phyloP scores from a whole-genome alignment of 163 green algal species.

The Chlamydomonas reinhardtii region DNA sequence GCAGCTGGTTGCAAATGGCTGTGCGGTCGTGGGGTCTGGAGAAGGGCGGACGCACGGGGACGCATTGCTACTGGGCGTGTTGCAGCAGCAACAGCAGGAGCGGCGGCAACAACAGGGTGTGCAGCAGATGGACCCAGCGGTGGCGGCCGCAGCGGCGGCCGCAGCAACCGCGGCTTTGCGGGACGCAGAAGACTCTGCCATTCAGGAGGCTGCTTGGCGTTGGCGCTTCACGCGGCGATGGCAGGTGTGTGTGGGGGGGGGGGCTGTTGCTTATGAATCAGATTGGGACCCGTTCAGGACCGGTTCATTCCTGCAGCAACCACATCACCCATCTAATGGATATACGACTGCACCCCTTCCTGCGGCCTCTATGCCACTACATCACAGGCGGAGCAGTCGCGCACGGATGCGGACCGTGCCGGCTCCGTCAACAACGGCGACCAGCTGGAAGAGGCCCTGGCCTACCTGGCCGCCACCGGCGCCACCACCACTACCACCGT shows the following conservation, averaged over 20 bases:
- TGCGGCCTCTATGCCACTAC: too few species aligned
- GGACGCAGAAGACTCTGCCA: neutral
- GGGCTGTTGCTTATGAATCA: too few species aligned
- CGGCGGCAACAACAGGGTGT: neutral
- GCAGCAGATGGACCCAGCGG: neutral
- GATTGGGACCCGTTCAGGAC: too few species aligned
- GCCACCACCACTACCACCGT: conserved; percentile 31
- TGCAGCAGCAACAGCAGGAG: neutral
- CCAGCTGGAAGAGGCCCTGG: conserved; percentile 65
- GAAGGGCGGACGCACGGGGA: neutral
- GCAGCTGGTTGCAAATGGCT: neutral
- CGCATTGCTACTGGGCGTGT: neutral
- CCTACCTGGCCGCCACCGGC: conserved; percentile 60
- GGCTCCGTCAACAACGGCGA: conserved; percentile 10
- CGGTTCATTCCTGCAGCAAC: too few species aligned
- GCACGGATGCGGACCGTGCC: conserved; percentile 2
- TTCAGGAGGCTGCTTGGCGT: conserved; percentile 55
- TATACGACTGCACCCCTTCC: too few species aligned
- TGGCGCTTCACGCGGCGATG: conserved; percentile 66
- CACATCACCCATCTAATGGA: too few species aligned
- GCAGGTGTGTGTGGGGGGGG: conserved; percentile 41
- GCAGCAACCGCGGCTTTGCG: neutral
- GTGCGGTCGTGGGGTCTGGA: neutral
- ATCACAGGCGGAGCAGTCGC: conserved; percentile 56
- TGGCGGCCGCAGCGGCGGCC: neutral